Evolutionary conservation across 768 basidiomycete species (phyloP).

Genomic region (Cystofilobasidium capitatum): DNA sequence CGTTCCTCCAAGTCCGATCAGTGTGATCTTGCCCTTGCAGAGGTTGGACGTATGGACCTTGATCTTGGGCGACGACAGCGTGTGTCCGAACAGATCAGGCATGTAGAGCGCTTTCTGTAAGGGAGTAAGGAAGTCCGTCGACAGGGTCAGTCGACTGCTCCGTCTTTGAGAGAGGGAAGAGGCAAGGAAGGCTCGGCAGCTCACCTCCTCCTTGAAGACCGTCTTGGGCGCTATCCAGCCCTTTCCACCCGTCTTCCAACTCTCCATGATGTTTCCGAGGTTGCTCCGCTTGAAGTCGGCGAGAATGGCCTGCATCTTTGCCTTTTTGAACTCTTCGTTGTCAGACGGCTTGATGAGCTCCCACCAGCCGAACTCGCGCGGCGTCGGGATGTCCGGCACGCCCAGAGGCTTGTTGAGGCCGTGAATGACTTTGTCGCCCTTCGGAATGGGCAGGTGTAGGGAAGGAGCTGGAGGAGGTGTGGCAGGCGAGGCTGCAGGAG

Average conservation of each 20-base stretch:
- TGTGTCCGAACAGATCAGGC: constrained; percentile 6
- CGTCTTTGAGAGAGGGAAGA: neutral
- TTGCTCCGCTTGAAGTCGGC: neutral
- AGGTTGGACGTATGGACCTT: constrained; percentile 8
- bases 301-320: neutral
- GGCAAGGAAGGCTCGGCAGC: neutral
- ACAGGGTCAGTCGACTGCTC: neutral
- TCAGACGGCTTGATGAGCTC: neutral
- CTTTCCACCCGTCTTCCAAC: neutral
- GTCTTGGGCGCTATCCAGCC: constrained; percentile 14
- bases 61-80: neutral
- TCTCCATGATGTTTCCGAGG: constrained; percentile 6
- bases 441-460: neutral
- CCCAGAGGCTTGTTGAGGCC: neutral
- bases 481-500: neutral
- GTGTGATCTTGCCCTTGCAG: constrained; percentile 13
- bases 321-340: constrained; percentile 1
- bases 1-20: constrained; percentile 7
- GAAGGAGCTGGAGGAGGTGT: neutral
- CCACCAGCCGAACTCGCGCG: neutral
- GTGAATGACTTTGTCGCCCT: neutral
- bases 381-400: neutral
- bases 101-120: constrained; percentile 10
- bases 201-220: neutral
- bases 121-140: neutral